Evolutionary conservation across 164 flowering plant genomes (phyloP), one percentile per base, ranked within the genome.

Genomic region (Piper longum): DNA sequence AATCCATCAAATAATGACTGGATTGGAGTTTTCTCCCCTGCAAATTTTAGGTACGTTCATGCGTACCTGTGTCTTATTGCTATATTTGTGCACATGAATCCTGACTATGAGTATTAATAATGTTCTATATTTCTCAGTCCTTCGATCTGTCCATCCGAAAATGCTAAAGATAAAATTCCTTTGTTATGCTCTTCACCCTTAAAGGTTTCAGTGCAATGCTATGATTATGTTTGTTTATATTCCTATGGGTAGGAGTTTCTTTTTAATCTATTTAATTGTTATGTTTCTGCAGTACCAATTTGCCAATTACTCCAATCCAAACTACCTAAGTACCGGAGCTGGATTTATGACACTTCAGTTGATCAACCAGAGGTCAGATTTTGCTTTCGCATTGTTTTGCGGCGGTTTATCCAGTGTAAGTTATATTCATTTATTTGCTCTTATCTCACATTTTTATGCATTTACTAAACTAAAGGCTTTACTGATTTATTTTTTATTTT

Each of bases 1-100:
- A 75, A 72, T 64, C 88, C 96, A 18, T 81, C 90, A 41, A 56
- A 26, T 66, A 83, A 83, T 78, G 98, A 91, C 73, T 91, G 98
- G 98, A 78, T 91, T 60, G 98, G 96, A 55, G 96, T 91, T 26
- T 91, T 91, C 75, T 91, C 98, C 62, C 98, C 98, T 4, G 79
- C 89, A 59, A 86, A 88, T 74, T 86, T 88, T 83, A 91, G 85
- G 96, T 88, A 67, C 36, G 57, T 14, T 60, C 52, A 9, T 48
- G 9, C 52, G 14, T 48, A 3, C 14, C 12, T 48, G 3, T 48
- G 14, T 48, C 14, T 48, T 9, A 2, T 48, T 48, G 11, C 11
- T 48, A 12, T 0, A 48, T 9, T 5, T 48, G 14, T 48, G 3
- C 14, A 14, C 14, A 48, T 2, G 52, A 48, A 5, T 2, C 9